Percentiles rank a stretch among this genome's conserved stretches.
Evolutionary conservation across 176 grass and related monocot species (phyloP).

Genomic region (Juncus effusus): DNA sequence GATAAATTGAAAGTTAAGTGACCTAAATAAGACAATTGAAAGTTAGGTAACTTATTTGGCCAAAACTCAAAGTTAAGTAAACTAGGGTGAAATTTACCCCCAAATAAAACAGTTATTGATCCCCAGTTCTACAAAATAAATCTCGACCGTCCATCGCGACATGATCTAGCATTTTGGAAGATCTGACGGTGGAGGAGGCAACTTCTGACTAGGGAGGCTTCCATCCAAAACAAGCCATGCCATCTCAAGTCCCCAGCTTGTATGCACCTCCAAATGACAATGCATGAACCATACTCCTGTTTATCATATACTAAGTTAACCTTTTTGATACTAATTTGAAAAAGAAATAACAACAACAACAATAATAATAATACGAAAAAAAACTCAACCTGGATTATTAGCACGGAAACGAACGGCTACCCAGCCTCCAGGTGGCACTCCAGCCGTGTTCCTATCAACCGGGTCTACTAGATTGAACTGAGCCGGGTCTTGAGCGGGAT

Average conservation of each 20-base stretch:
- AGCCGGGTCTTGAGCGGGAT: slow-evolving; percentile 32
- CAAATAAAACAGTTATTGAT: not conserved
- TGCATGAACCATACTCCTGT: slow-evolving; percentile 92
- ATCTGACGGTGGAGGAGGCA: slow-evolving; percentile 64
- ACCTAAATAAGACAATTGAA: too few species aligned
- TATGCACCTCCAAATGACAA: slow-evolving; percentile 78
- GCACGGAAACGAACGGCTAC: slow-evolving; percentile 70
- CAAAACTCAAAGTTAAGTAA: too few species aligned
- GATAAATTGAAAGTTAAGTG: too few species aligned
- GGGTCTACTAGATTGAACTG: slow-evolving; percentile 61
- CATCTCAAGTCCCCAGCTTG: slow-evolving; percentile 76
- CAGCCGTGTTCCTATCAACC: slow-evolving; percentile 61
- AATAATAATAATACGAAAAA: not conserved
- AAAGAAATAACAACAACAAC: not conserved
- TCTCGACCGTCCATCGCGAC: not conserved
- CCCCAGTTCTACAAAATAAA: not conserved
- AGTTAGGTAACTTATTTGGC: too few species aligned
- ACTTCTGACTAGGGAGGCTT: slow-evolving; percentile 55
- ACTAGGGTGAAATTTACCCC: too few species aligned
- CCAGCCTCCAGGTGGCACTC: slow-evolving; percentile 67
- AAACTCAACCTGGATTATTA: slow-evolving; percentile 50
- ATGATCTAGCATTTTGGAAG: slow-evolving; percentile 50
- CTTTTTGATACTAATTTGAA: not conserved
- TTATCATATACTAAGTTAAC: not conserved
- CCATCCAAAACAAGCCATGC: slow-evolving; percentile 77